These are phyloP conservation scores for Astrothelium macrocarpum DNA, from an alignment of 495 filamentous ascomycete species.

Conservation along the genomic window DNA sequence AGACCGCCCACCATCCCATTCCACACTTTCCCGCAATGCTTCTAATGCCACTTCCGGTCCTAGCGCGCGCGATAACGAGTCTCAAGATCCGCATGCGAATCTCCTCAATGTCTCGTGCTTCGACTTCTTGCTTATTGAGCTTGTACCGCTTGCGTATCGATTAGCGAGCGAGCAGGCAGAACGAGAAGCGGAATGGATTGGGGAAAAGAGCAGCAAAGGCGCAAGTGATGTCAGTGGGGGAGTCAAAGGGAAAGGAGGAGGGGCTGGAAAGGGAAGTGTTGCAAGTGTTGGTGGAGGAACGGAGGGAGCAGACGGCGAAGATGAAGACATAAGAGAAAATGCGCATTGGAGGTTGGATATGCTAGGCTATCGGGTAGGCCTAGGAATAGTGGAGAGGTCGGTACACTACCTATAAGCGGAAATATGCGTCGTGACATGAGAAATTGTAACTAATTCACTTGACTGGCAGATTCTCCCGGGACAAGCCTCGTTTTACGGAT, in stretches of 20 bases:
- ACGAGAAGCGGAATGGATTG: background rate
- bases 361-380: conserved; percentile 83
- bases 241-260: background rate
- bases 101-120: conserved; percentile 28
- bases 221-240: background rate
- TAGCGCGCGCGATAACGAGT: background rate
- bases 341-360: conserved; percentile 77
- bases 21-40: background rate
- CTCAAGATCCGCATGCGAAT: background rate
- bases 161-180: conserved; percentile 48
- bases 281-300: conserved; percentile 10
- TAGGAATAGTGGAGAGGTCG: conserved; percentile 86
- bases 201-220: conserved; percentile 10
- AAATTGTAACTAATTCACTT: background rate
- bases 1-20: background rate
- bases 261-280: background rate
- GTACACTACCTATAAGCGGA: conserved; percentile 27
- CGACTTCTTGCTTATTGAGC: conserved; percentile 89
- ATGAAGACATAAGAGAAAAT: conserved; percentile 70
- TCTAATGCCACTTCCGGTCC: background rate
- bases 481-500: conserved; percentile 55
- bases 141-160: conserved; percentile 89
- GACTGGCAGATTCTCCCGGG: conserved; percentile 63
- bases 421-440: too few relatives aligned
- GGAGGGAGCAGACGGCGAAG: conserved; percentile 56